Conservation (phyloP, 169 alveolate species). For the Cryptosporidium xiaoi region DNA sequence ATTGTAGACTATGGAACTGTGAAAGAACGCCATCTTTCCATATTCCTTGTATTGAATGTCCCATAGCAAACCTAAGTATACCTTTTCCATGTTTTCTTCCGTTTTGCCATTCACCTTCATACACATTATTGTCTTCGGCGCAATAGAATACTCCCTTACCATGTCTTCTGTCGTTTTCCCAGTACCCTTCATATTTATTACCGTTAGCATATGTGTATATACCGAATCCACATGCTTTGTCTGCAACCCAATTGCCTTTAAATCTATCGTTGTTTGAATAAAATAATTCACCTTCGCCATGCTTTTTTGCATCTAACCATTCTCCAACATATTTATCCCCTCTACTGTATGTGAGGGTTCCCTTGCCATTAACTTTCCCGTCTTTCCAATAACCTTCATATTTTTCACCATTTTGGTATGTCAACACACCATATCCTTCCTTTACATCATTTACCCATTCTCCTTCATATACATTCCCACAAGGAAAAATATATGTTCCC, state of each 20-base stretch:
- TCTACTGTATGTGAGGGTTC: constrained; percentile 88
- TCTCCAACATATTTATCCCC: constrained; percentile 94
- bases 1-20: constrained; percentile 56
- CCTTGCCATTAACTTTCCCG: constrained; percentile 93
- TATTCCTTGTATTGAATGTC: constrained; percentile 83
- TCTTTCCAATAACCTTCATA: constrained; percentile 94
- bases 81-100: constrained; percentile 92
- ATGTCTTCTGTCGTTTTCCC: constrained; percentile 91
- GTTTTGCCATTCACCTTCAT: constrained; percentile 89
- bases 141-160: constrained; percentile 90
- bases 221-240: constrained; percentile 95
- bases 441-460: constrained; percentile 95
- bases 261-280: constrained; percentile 92
- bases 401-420: constrained; percentile 90
- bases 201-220: constrained; percentile 92
- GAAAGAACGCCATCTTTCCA: constrained; percentile 83
- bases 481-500: constrained; percentile 90
- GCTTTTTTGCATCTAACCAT: constrained; percentile 92
- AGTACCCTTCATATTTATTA: constrained; percentile 91
- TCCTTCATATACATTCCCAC: constrained; percentile 93
- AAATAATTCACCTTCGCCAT: constrained; percentile 94
- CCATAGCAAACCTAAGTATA: constrained; percentile 82
- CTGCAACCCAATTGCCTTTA: constrained; percentile 92
- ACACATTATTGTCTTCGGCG: constrained; percentile 88
- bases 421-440: constrained; percentile 91